Evolutionary conservation across 2,329 filamentous ascomycete genomes (phyloP).

Genomic region (Purpureocillium takamizusanense): DNA sequence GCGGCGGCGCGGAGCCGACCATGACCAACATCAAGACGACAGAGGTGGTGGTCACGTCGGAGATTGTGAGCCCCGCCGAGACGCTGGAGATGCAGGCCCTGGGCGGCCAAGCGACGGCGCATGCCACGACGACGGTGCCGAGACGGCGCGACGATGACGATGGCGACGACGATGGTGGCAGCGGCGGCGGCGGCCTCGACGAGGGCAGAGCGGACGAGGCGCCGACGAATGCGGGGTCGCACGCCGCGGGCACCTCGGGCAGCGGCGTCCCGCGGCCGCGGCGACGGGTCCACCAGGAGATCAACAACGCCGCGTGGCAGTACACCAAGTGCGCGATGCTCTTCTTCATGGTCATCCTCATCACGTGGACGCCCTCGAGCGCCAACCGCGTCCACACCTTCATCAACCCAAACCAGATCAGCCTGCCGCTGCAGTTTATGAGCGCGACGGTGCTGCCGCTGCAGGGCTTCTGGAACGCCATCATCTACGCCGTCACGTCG

Average conservation of each 20-base stretch:
- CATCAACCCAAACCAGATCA: slow-evolving; percentile 41
- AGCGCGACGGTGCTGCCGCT: slow-evolving; percentile 69
- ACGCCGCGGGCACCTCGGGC: neutral
- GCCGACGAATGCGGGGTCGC: neutral
- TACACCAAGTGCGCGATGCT: slow-evolving; percentile 62
- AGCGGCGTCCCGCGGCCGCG: neutral
- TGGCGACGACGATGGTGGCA: too few relatives aligned
- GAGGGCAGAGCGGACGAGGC: neutral
- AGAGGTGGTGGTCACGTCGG: slow-evolving; percentile 41
- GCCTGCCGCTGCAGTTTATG: slow-evolving; percentile 55
- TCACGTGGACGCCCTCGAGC: slow-evolving; percentile 69
- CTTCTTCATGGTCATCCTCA: slow-evolving; percentile 60
- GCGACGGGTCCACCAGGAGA: neutral
- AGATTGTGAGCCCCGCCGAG: slow-evolving; percentile 30
- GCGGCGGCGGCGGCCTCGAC: too few relatives aligned
- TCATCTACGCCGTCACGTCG: slow-evolving; percentile 66
- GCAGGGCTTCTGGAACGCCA: slow-evolving; percentile 77
- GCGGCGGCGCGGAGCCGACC: slow-evolving; percentile 25
- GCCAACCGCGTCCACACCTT: slow-evolving; percentile 69
- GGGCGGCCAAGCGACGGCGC: neutral
- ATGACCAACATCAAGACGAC: slow-evolving; percentile 36
- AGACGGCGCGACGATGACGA: too few relatives aligned
- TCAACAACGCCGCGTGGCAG: slow-evolving; percentile 53
- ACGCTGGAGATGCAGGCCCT: neutral
- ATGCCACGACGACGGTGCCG: neutral